Base-by-base conservation (phyloP, 2,329 filamentous ascomycete genomes). In the Cordyceps militaris region DNA sequence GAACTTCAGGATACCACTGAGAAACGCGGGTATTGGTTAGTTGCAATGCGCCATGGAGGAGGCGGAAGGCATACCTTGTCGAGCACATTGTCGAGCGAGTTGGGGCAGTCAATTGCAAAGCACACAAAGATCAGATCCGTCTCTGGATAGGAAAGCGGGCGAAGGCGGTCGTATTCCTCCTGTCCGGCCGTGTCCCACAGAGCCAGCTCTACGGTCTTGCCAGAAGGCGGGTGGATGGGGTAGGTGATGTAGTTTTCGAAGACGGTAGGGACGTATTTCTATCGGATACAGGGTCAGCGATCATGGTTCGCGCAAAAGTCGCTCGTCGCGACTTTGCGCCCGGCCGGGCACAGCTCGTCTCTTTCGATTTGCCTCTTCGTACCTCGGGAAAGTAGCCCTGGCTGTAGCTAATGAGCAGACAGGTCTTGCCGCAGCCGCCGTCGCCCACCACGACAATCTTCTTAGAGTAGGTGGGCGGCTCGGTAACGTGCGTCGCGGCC, bases 211-310 rank as follows among this genome's bases (percentile, higher is more conserved):
- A 99, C 91, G 59, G 88, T 92, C 81, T 97, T 97, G 69, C 93
- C 92, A 13, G 88, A 89, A 46, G 86, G 84, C 63, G 86, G 84
- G 75, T 99, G 94, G 60, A 86, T 88, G 58, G 93, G 95, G 73
- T 96, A 93, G 56, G 94, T 97, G 76, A 99, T 97, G 83, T 99
- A 99, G 79, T 99, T 99, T 71, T 99, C 94, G 73, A 99, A 99
- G 54, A 99, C 94, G 2, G 94, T 99, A 4, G 94, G 94, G 42
- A 99, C 94, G 68, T 99, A 99, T 97, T 97, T 97, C 94, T 99
- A 67, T 26, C 40, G 51, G 42, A 34, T 5, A 26, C 19, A 34
- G 50, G 10, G 55, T 57, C 47, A 56, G 56, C 44, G 7, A 50
- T 23, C 28, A 43, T 61, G 57, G 60, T 44, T 43, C 43, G 57